Evolutionary conservation across 805 yeast species (phyloP).

Genomic region (Metschnikowia chrysomelidarum): DNA sequence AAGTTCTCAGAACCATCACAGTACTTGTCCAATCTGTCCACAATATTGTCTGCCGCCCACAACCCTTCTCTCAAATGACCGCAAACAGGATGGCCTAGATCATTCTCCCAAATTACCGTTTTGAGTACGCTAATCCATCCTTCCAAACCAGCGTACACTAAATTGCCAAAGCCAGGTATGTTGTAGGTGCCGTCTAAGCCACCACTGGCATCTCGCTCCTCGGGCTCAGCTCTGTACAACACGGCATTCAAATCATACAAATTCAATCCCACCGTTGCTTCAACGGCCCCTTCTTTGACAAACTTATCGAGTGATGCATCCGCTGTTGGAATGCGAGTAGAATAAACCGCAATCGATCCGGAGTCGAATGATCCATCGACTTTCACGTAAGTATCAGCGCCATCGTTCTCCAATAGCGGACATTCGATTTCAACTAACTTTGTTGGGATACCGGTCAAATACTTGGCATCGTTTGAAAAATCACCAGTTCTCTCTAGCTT

Average conservation of each 20-base stretch:
- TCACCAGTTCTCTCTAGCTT: slow-evolving; percentile 55
- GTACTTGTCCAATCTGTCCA: slow-evolving; percentile 59
- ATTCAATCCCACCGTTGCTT: slow-evolving; percentile 60
- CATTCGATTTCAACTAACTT: slow-evolving; percentile 51
- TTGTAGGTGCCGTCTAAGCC: slow-evolving; percentile 73
- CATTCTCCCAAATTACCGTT: slow-evolving; percentile 61
- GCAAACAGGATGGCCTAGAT: slow-evolving; percentile 81
- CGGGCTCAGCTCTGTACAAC: slow-evolving; percentile 77
- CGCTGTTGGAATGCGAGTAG: slow-evolving; percentile 66
- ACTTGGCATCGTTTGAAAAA: slow-evolving; percentile 33
- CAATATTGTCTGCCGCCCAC: slow-evolving; percentile 86
- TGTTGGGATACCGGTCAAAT: slow-evolving; percentile 65
- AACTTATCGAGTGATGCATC: slow-evolving; percentile 62
- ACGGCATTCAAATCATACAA: slow-evolving; percentile 73
- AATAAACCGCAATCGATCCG: slow-evolving; percentile 85
- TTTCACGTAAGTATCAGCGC: slow-evolving; percentile 49
- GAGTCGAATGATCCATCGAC: slow-evolving; percentile 71
- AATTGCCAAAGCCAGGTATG: slow-evolving; percentile 69
- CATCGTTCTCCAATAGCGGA: slow-evolving; percentile 47
- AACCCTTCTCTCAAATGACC: slow-evolving; percentile 75
- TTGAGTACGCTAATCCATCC: slow-evolving; percentile 82
- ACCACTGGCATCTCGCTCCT: slow-evolving; percentile 76
- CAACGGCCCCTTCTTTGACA: slow-evolving; percentile 72
- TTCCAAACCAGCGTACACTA: slow-evolving; percentile 87
- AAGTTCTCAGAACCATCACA: slow-evolving; percentile 46